Base-by-base conservation (phyloP, 805 yeast genomes). In the Wickerhamomyces chambardii region DNA sequence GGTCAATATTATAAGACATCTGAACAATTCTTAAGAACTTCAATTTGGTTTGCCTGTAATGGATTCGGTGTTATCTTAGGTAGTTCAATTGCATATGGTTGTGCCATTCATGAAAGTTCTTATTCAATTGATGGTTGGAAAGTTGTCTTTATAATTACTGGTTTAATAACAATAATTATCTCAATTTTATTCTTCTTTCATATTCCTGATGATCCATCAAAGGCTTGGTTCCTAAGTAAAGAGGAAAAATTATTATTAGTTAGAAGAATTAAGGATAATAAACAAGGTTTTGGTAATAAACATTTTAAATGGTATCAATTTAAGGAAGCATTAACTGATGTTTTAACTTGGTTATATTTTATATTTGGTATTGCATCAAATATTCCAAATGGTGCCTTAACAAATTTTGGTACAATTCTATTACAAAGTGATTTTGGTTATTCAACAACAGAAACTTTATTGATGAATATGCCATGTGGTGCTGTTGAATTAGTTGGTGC, bases 371-470 rank as follows among this genome's bases (percentile, higher is more conserved):
- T 60, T 7, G 46, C 64, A 27, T 55, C 54, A 31, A 61, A 63
- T 51, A 55, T 63, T 39, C 75, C 66, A 39, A 68, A 74, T 1
- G 74, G 74, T 30, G 67, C 73, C 3, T 59, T 72, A 17, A 67
- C 70, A 28, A 64, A 73, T 2, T 73, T 71, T 42, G 67, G 75
- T 33, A 66, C 64, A 5, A 65, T 74, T 0, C 66, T 71, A 30
- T 70, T 73, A 12, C 56, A 58, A n/a, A 59, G 73, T 11, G n/a
- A n/a, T n/a, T 69, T 72, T 45, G 78, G 77, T 5, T 72, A 67
- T 41, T 48, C 53, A 28, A 44, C 41, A 34, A 47, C 58, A 36
- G 41, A 58, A 37, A 58, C 71, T 3, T 66, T 70, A 1, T 48
- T 66, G 18, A 50, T 66, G 45, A 67, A 63, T 40, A 59, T 65